Evolutionary conservation across 2,329 filamentous ascomycete genomes (phyloP), one percentile per base, ranked within the genome.

Genomic region (Botrytis porri): DNA sequence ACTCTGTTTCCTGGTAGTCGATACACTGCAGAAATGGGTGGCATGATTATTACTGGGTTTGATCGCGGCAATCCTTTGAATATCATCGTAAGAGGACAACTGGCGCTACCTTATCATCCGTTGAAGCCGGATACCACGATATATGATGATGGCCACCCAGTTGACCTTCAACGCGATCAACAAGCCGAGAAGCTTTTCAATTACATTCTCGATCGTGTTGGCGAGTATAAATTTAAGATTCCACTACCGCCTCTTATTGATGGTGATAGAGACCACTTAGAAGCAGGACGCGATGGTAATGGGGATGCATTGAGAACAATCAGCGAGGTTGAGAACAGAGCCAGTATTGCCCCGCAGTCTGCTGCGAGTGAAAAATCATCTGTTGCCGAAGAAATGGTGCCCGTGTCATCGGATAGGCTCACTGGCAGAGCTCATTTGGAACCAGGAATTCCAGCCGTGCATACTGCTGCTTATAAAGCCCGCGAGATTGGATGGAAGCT

Each of bases 11-110:
- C 88, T 83, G 86, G 85, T 14, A 87, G 86, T 75, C 85, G 89
- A 69, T 92, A 92, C 79, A 98, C 95, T 32, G 96, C 94, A 45
- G 96, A 99, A 81, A 97, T 98, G 90, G 96, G 96, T 41, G 96
- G 95, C 72, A 97, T 99, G 86, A 98, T 99, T 74, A 94, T 99
- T 75, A 98, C 97, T 48, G 96, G 96, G 0, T 99, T 98, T 81
- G 94, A 98, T 77, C 89, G 93, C 76, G 97, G 97, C 29, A 99
- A 99, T 78, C 96, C 96, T 8, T 84, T 99, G 77, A 97, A 98
- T 80, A 89, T 95, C 66, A 89, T 99, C 74, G 90, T 99, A 73
- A 91, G 96, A 77, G 95, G 93, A 25, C 97, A 99, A 82, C 87
- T 99, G 66, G 93, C 92, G 39, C 87, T 99, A 32, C 90, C 90